These are phyloP conservation scores for Starmerella floris DNA, from an alignment of 805 yeast species.

Conservation along the genomic window DNA sequence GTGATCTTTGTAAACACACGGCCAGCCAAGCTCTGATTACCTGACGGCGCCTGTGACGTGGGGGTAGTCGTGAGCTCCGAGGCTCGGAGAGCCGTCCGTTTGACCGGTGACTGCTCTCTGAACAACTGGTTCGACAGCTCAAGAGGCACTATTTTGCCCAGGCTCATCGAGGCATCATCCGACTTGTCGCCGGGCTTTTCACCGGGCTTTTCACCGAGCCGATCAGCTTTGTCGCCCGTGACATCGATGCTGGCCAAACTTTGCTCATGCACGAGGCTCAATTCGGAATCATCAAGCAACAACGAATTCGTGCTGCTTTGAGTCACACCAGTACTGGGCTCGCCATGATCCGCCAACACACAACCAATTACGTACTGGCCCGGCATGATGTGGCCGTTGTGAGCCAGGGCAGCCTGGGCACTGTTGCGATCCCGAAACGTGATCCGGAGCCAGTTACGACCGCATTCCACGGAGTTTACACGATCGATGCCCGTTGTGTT, in stretches of 20 bases:
- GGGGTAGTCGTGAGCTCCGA: constrained; percentile 6
- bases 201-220: not conserved
- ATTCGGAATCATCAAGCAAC: constrained; percentile 18
- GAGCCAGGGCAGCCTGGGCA: constrained; percentile 73
- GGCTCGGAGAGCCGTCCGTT: not conserved
- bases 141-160: constrained; percentile 7
- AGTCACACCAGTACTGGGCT: constrained; percentile 2
- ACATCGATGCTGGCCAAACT: constrained; percentile 9
- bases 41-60: not conserved
- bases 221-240: not conserved
- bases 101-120: constrained; percentile 1
- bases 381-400: constrained; percentile 60
- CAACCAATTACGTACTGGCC: constrained; percentile 51
- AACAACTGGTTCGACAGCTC: constrained; percentile 3
- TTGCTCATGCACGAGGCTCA: constrained; percentile 15
- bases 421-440: constrained; percentile 65
- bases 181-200: not conserved
- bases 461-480: constrained; percentile 58
- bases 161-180: not conserved
- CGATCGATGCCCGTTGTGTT: too few species aligned
- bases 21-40: not conserved
- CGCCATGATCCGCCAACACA: constrained; percentile 34
- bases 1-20: constrained; percentile 10
- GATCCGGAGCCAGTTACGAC: constrained; percentile 81
- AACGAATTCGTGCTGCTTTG: constrained; percentile 19